Evolutionary conservation across 2,329 filamentous ascomycete genomes (phyloP).

Genomic region (Bipolaris victoriae): DNA sequence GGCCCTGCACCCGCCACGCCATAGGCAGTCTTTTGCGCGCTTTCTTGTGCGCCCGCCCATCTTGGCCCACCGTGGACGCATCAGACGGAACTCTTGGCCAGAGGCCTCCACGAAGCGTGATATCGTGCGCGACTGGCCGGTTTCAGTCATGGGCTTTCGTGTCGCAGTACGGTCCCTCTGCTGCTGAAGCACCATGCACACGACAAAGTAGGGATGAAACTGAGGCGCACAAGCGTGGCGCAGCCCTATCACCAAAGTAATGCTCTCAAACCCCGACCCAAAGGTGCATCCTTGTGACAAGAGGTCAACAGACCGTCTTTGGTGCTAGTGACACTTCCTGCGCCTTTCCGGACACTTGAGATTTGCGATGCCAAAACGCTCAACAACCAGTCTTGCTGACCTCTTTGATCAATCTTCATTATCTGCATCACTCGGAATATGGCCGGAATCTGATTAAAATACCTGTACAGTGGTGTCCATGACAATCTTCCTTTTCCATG

Average conservation of each 20-base stretch:
- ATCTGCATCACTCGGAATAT: too few species aligned
- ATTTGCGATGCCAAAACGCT: neutral
- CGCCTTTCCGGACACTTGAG: too few species aligned
- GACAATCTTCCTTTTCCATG: neutral
- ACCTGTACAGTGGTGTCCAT: neutral
- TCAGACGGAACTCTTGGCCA: neutral
- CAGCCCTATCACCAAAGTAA: neutral
- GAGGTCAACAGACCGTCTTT: neutral
- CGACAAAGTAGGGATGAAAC: neutral
- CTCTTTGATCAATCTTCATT: too few species aligned
- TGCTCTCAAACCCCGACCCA: neutral
- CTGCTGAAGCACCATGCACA: neutral
- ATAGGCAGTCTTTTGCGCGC: neutral
- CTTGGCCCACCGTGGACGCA: neutral
- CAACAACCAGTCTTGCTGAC: neutral
- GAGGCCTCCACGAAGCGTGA: neutral
- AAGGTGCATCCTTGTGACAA: slow-evolving; percentile 1
- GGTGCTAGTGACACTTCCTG: too few species aligned
- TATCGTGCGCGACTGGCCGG: neutral
- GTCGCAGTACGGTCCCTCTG: neutral
- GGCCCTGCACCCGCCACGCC: neutral
- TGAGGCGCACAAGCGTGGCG: slow-evolving; percentile 12
- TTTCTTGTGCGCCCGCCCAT: neutral
- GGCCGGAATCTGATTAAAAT: neutral
- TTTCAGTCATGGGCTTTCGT: neutral